Base-by-base conservation (phyloP, 1,284 basidiomycete species). In the Veloporphyrellus conicus region DNA sequence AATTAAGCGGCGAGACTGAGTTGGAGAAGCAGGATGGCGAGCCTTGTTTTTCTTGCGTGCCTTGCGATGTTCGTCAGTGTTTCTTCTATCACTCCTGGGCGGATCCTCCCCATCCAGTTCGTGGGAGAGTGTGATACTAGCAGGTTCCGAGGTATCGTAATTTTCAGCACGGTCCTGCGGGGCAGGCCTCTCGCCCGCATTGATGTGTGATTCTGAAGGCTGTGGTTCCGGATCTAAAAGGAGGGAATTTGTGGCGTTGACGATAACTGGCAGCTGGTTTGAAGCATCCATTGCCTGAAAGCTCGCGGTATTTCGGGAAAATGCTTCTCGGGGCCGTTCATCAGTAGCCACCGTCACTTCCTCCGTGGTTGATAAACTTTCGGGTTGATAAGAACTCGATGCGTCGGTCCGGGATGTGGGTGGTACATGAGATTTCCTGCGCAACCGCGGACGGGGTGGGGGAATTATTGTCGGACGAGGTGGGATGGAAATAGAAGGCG, bases 361-460 rank as follows among this genome's bases (percentile, higher is more conserved):
- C 23, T 18, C 46, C 20, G 22, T 45, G 27, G 16, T 38, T n/a
- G n/a, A 42, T 22, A 43, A 22, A 10, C 19, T 35, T 35, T 48
- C 31, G 8, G 20, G 28, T n/a, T 43, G 47, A 11, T 43, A 42
- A 41, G 60, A 45, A 43, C 15, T 27, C 9, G 35, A 23, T 18
- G 28, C 8, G 35, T 52, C 28, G 22, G 19, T 20, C 27, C 41
- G 45, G 7, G 42, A 15, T 34, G 42, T 15, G 14, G 40, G 18
- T 23, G 19, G 28, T n/a, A 38, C 28, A 1, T 8, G 46, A 38
- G 23, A 46, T 48, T 58, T 65, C 45, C 5, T 54, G 33, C 35
- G 27, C 41, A 46, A 20, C 42, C 42, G 49, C 11, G 52, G 59
- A 44, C 64, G 53, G n/a, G 64, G 66, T 19, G 64, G 57, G 4